Evolutionary conservation across 352 stramenopile genomes (phyloP), one percentile per base, ranked within the genome.

Genomic region (Globisporangium splendens): DNA sequence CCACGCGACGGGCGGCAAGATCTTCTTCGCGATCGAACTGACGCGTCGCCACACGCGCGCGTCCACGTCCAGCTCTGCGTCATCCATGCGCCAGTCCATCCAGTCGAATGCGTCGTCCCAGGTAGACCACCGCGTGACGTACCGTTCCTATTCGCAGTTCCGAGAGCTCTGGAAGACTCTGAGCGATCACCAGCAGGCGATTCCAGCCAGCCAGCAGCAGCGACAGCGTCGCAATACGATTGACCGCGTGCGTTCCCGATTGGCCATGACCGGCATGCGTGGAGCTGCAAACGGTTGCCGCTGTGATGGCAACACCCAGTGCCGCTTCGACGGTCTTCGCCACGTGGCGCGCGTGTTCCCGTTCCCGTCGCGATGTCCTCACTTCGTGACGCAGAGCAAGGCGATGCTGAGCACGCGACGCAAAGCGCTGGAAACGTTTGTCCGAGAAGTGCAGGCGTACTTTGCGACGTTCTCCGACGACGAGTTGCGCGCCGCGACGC

Each of bases 121-220:
- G 48, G 62, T 42, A 13, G 56, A 67, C 18, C 61, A 50, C 31
- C 58, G 62, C 42, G 74, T 59, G 50, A 72, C 73, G 8, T 54
- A 72, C 50, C 68, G 74, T 49, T 81, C 74, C 1, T 80, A 79
- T 50, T 77, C 72, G 39, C 78, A 87, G 41, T 91, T 91, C 66
- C 77, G 77, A n/a, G 65, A 53, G 12, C 65, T 91, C 33, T 77
- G 81, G 58, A 75, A 77, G 48, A 64, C 65, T 53, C 71, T 91
- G 21, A 39, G 47, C 18, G 54, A 47, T 15, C 20, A 62, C 28
- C 28, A 35, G 5, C 28, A 35, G 50, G 35, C 35, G 4, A 4
- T 8, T 18, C 18, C 3, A 1, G 6, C 1, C 31, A 46, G 11
- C 3, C 49, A 50, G 24, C 46, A 46, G 42, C 8, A 22, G 20